Evolutionary conservation across 306 rosid genomes (phyloP).

Genomic region (Cucurbita ficifolia): DNA sequence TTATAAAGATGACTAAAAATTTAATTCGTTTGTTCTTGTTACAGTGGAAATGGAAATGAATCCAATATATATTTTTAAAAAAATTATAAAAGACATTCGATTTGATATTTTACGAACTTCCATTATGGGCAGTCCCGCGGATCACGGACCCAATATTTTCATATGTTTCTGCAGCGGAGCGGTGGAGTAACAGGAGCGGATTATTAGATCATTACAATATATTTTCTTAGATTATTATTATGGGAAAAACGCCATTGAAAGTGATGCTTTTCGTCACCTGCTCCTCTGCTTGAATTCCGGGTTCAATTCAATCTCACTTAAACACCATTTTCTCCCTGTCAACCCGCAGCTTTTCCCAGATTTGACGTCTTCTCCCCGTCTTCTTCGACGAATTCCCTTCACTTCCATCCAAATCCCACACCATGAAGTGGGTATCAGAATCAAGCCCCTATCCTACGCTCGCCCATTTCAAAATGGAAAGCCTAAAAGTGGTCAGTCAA

Average conservation of each 20-base stretch:
- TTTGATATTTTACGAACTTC: conserved; percentile 1
- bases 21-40: too few species aligned
- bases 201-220: background rate
- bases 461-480: background rate
- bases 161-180: conserved; percentile 1
- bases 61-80: too few species aligned
- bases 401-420: background rate
- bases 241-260: background rate
- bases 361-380: conserved; percentile 1
- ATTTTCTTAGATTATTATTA: background rate
- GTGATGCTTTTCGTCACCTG: conserved; percentile 1
- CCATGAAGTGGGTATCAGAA: background rate
- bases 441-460: background rate
- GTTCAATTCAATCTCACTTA: background rate
- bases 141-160: conserved; percentile 3
- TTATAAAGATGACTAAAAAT: too few species aligned
- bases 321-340: background rate
- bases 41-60: too few species aligned
- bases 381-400: background rate
- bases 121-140: conserved; percentile 4
- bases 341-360: conserved; percentile 1
- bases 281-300: conserved; percentile 6
- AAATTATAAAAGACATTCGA: background rate
- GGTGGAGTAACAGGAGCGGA: background rate
- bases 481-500: background rate